A percentile compares a stretch with the other conserved stretches of the same genome.
Evolutionary conservation across 257 asterid species (phyloP).

Genomic region (Perilla frutescens): DNA sequence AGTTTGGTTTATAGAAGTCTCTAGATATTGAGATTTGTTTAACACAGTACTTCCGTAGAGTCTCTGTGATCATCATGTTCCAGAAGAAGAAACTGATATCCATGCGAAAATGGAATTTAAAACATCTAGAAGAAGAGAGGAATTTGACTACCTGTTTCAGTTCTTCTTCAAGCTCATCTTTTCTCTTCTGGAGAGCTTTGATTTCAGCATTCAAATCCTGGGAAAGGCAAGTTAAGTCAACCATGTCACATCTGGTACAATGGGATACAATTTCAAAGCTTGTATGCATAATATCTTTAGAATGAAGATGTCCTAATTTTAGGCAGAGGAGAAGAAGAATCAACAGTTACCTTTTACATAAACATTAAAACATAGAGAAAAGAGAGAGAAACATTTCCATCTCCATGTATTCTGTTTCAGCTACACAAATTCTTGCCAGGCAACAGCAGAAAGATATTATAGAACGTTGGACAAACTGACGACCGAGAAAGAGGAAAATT

Average conservation of each 20-base stretch:
- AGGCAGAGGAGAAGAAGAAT: slow-evolving; percentile 24
- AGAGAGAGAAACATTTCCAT: not conserved
- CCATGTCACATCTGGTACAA: slow-evolving; percentile 29
- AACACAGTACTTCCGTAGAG: not conserved
- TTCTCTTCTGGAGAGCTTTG: slow-evolving; percentile 63
- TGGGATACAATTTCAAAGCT: slow-evolving; percentile 11
- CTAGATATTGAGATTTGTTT: not conserved
- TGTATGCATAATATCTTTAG: slow-evolving; percentile 5
- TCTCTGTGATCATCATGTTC: slow-evolving; percentile 13
- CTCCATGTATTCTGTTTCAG: not conserved
- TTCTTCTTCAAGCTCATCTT: slow-evolving; percentile 74
- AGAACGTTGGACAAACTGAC: slow-evolving; percentile 18
- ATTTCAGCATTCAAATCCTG: slow-evolving; percentile 77
- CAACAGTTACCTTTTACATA: not conserved
- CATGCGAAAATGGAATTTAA: not conserved
- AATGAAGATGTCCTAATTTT: slow-evolving; percentile 20
- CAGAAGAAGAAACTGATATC: slow-evolving; percentile 6
- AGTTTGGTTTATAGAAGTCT: not conserved
- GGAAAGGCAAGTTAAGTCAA: slow-evolving; percentile 41
- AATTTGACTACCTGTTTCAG: slow-evolving; percentile 61
- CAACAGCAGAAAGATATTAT: not conserved
- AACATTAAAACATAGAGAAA: not conserved
- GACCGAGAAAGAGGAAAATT: not conserved
- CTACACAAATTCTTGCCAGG: slow-evolving; percentile 15
- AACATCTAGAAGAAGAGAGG: slow-evolving; percentile 23